phyloP scores from a whole-genome alignment of 208 protist species.

The Sergeia podlipaevii region DNA sequence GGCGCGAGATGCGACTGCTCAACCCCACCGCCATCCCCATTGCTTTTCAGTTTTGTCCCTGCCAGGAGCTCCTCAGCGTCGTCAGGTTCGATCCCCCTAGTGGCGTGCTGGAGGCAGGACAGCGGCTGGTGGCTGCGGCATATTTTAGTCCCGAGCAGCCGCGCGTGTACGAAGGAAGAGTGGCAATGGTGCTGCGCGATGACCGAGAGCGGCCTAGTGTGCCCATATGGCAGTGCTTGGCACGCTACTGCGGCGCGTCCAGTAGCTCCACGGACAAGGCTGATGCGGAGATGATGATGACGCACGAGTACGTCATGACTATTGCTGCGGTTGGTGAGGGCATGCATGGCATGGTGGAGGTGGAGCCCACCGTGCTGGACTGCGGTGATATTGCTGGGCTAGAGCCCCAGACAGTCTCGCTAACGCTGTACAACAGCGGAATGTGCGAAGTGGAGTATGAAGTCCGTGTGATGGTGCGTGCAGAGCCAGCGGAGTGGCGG shows the following conservation, averaged over 20 bases:
- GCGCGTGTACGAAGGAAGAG: slow-evolving; percentile 38
- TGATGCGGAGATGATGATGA: background rate
- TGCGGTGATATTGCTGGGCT: slow-evolving; percentile 44
- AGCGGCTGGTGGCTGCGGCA: slow-evolving; percentile 31
- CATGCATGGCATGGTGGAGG: slow-evolving; percentile 51
- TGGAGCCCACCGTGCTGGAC: slow-evolving; percentile 77
- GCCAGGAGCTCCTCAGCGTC: slow-evolving; percentile 30
- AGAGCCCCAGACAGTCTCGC: slow-evolving; percentile 35
- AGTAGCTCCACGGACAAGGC: background rate
- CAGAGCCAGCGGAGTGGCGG: slow-evolving; percentile 9
- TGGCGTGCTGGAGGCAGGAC: slow-evolving; percentile 52
- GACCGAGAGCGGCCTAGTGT: slow-evolving; percentile 6
- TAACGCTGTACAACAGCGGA: slow-evolving; percentile 88
- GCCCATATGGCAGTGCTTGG: background rate
- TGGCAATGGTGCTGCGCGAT: slow-evolving; percentile 49
- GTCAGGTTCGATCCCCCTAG: slow-evolving; percentile 53
- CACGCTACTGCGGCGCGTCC: background rate
- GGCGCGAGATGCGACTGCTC: slow-evolving; percentile 32
- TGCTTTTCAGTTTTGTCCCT: slow-evolving; percentile 48
- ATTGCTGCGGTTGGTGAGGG: slow-evolving; percentile 61
- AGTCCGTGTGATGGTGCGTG: slow-evolving; percentile 39
- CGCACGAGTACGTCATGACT: slow-evolving; percentile 25
- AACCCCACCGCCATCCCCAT: slow-evolving; percentile 84
- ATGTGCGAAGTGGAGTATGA: slow-evolving; percentile 74
- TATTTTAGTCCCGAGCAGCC: slow-evolving; percentile 61